A percentile compares a stretch with the other conserved stretches of the same genome.
phyloP scores from a whole-genome alignment of 257 asterid species.

The Solanum chilense region DNA sequence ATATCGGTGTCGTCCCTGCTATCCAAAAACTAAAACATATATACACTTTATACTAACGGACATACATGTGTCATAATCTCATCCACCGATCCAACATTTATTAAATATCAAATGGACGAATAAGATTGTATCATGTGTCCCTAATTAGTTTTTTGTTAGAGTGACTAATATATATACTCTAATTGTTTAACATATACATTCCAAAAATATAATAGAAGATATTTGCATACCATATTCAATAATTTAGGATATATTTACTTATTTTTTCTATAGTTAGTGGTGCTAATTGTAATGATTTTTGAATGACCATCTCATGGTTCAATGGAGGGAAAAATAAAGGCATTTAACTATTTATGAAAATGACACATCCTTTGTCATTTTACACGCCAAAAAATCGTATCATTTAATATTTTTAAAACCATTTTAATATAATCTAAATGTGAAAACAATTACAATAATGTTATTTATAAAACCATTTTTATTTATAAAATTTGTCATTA shows the following conservation, averaged over 20 bases:
- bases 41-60: too few relatives aligned
- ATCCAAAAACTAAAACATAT: too few relatives aligned
- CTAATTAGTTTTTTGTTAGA: too few relatives aligned
- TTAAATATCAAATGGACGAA: too few relatives aligned
- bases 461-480: neutral
- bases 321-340: neutral
- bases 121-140: too few relatives aligned
- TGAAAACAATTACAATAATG: neutral
- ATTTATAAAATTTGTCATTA: neutral
- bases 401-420: neutral
- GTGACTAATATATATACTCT: too few relatives aligned
- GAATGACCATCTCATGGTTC: neutral
- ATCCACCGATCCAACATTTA: too few relatives aligned
- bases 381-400: neutral
- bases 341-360: slow-evolving; percentile 1
- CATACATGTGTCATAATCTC: too few relatives aligned
- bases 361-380: slow-evolving; percentile 6
- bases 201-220: too few relatives aligned
- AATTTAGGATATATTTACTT: too few relatives aligned
- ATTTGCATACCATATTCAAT: too few relatives aligned
- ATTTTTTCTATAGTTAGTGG: neutral
- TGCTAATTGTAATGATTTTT: slow-evolving; percentile 6
- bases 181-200: accelerated
- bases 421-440: neutral
- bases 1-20: too few relatives aligned